phyloP scores from a whole-genome alignment of 139 green algal genomes.

The Tetraselmis chui region DNA sequence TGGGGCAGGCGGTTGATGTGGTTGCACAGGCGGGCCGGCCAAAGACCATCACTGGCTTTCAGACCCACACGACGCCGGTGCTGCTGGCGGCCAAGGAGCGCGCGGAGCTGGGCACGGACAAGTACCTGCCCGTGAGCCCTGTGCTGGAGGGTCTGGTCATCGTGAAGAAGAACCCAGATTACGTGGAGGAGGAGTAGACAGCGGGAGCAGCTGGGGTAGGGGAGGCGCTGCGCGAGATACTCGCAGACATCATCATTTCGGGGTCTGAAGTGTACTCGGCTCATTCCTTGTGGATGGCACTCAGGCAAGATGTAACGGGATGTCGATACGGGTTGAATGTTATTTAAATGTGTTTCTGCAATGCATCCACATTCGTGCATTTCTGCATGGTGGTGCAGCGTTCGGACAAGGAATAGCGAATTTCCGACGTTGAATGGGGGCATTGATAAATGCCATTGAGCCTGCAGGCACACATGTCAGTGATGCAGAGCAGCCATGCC shows the following conservation, averaged over 20 bases:
- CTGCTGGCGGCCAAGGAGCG: slow-evolving; percentile 85
- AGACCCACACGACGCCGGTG: slow-evolving; percentile 97
- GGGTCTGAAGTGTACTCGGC: no score
- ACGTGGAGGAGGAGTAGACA: slow-evolving; percentile 64
- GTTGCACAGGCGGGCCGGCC: slow-evolving; percentile 94
- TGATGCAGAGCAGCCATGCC: no score
- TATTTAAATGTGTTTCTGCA: no score
- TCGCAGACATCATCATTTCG: no score
- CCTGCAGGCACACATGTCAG: not conserved
- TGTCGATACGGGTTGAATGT: no score
- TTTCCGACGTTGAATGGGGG: not conserved
- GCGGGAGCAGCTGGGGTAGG: not conserved
- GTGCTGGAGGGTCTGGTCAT: slow-evolving; percentile 93
- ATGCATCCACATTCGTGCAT: no score
- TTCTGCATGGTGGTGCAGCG: no score
- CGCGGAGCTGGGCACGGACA: slow-evolving; percentile 91
- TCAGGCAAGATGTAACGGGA: no score
- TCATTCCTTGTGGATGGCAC: no score
- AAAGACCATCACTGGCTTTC: slow-evolving; percentile 96
- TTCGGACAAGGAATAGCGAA: no score
- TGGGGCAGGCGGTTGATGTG: slow-evolving; percentile 93
- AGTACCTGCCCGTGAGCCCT: slow-evolving; percentile 77
- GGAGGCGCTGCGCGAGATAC: no score
- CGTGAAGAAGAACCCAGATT: slow-evolving; percentile 91
- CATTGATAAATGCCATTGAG: not conserved